Base-by-base conservation (phyloP, 805 yeast species). In the Schizosaccharomyces osmophilus region DNA sequence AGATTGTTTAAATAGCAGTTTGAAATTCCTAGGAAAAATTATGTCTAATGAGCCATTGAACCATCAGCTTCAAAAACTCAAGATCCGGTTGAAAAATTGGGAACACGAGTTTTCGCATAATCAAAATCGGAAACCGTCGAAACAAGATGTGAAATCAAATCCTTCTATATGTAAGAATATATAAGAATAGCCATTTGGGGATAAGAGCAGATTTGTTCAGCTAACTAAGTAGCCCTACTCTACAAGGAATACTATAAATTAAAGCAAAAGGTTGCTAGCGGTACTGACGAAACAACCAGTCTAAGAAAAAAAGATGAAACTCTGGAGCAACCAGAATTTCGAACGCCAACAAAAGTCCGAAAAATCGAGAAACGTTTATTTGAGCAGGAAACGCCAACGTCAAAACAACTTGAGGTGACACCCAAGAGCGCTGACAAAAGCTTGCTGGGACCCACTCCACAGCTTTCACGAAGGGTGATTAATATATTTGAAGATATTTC, bases 51-150 rank as follows among this genome's bases (percentile, higher is more conserved):
- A 45, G 26, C 26, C 51, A 45, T 24, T 9, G 26, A n/a, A n/a
- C 4, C 2, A 13, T 19, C 51, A 45, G 26, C 22, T 45, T 9
- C 26, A n/a, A 64, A 29, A 51, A 63, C 59, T 66, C 79, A 42
- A 77, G 77, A 64, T 64, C 69, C 6, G 75, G 62, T 72, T 81
- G 61, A 82, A 82, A 65, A 67, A 68, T 9, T 82, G 85, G 84
- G 85, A 82, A 64, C 74, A 76, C 55, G 64, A 66, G 1, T 82
- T 79, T 65, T 66, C 68, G 19, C 64, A 66, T 17, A 63, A 67
- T 24, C 64, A 73, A 54, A 76, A 77, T 1, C 68, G 79, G n/a
- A 69, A 69, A 19, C 84, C 85, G 0, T 66, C 72, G 0, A 74
- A 73, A 36, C 72, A 72, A 13, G 84, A 80, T 65, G 75, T 81